Evolutionary conservation across 169 alveolate genomes (phyloP), one percentile per base, ranked within the genome.

Genomic region (Babesia bovis): DNA sequence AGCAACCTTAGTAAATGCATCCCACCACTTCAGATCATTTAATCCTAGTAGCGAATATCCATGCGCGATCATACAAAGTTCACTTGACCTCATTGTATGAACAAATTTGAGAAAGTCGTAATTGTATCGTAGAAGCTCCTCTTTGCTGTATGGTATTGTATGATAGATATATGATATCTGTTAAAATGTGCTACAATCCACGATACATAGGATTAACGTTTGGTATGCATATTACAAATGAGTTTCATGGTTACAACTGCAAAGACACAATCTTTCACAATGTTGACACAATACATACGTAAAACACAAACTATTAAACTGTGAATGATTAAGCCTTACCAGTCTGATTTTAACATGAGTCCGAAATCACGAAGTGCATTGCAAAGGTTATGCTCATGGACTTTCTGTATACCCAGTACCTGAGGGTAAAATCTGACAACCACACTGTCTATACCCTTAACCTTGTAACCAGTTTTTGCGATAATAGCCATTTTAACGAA

Each of bases 321-420:
- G n/a, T n/a, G n/a, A n/a, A n/a, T n/a, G n/a, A n/a, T n/a, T n/a
- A n/a, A n/a, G n/a, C n/a, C 66, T 3, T 58, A 78, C 87, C 82
- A 50, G n/a, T 78, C 87, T 6, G 87, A 41, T 49, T 69, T 78
- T 10, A 67, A 41, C 56, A 69, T 41, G 21, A 78, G 83, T 23
- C 78, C 87, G 53, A 78, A 78, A 59, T 78, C 87, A 23, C 87
- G 30, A 25, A 78, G 83, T 36, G 87, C 87, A 61, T 69, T 78
- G 38, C 83, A 67, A 30, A 78, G 76, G 45, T 78, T 78, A 49
- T 78, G 83, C 57, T 76, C 85, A 41, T 76, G 85, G n/a, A 76
- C 72, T 26, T 76, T 66, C 65, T 76, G 75, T 36, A 76, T 76
- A 28, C 85, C 85, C 33, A 76, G 81, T 41, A 76, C 85, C 56